Conservation (phyloP, 73 alveolate species). For the Paramecium octaurelia region DNA sequence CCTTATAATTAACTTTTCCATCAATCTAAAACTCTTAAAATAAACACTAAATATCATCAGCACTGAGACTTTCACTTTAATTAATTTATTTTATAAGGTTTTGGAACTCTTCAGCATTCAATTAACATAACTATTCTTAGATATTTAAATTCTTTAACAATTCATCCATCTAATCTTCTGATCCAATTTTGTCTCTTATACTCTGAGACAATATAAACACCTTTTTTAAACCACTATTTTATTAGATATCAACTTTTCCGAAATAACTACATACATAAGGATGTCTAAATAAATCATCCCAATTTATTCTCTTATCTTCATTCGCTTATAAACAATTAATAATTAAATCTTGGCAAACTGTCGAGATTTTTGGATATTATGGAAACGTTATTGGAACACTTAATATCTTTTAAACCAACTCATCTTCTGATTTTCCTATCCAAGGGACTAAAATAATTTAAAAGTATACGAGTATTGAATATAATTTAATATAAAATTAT, state of each 20-base stretch:
- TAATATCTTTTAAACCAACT: not conserved
- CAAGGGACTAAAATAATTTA: slow-evolving; percentile 10
- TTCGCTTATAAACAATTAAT: slow-evolving; percentile 14
- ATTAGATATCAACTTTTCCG: not conserved
- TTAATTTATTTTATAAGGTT: not conserved
- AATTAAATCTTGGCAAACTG: slow-evolving; percentile 10
- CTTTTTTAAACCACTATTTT: slow-evolving; percentile 17
- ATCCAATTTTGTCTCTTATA: slow-evolving; percentile 23
- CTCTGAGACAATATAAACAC: not conserved
- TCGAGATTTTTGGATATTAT: not conserved
- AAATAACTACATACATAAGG: slow-evolving; percentile 48
- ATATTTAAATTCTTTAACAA: not conserved
- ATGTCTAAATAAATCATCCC: slow-evolving; percentile 57
- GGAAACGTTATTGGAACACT: not conserved
- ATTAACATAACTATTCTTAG: not conserved
- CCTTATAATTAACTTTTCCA: not conserved
- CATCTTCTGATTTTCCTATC: slow-evolving; percentile 15
- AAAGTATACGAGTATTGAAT: not conserved
- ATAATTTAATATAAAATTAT: slow-evolving; percentile 84
- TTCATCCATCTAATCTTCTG: not conserved
- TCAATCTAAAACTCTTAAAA: not conserved
- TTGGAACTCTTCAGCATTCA: slow-evolving; percentile 9
- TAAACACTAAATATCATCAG: not conserved
- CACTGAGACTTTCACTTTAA: not conserved
- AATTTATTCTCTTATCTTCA: slow-evolving; percentile 45